Percentiles rank a stretch among this genome's conserved stretches.
These are phyloP conservation scores for Fusarium abutilonis DNA, from an alignment of 2,329 filamentous ascomycete species.

Conservation along the genomic window DNA sequence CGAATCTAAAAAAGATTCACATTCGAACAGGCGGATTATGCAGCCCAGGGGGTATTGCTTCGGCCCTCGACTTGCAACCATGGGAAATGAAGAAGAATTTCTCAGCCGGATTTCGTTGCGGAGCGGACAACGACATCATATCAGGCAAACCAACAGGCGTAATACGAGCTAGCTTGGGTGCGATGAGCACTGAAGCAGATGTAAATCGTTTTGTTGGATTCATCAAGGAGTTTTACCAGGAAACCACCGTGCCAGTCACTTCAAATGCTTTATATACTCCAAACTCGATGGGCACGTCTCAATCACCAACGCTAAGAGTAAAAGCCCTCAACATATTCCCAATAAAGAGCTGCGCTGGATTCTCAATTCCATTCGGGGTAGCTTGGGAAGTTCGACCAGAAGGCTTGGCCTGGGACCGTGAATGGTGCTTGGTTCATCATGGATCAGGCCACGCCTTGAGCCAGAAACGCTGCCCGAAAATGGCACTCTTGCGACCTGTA, in stretches of 20 bases:
- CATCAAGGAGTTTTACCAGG: constrained; percentile 68
- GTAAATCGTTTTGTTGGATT: constrained; percentile 78
- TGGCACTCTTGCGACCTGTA: constrained; percentile 82
- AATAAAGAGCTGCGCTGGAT: constrained; percentile 93
- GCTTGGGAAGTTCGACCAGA: constrained; percentile 83
- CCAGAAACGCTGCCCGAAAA: constrained; percentile 87
- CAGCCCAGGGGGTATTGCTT: constrained; percentile 87
- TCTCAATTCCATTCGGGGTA: constrained; percentile 68
- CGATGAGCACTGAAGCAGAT: constrained; percentile 85
- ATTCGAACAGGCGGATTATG: constrained; percentile 89
- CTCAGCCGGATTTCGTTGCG: constrained; percentile 84
- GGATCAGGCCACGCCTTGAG: constrained; percentile 85
- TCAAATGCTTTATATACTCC: background rate
- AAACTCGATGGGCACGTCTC: background rate
- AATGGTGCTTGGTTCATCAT: constrained; percentile 93
- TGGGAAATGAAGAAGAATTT: constrained; percentile 89
- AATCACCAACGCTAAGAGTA: constrained; percentile 51
- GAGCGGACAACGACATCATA: constrained; percentile 82
- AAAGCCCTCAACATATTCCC: constrained; percentile 81
- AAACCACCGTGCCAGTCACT: constrained; percentile 11
- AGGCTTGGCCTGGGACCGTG: constrained; percentile 91
- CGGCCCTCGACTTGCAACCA: constrained; percentile 75
- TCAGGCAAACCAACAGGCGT: constrained; percentile 88
- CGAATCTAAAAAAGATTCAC: constrained; percentile 80
- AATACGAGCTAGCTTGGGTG: constrained; percentile 84